These are phyloP conservation scores for Westerdykella ornata DNA, from an alignment of 2,329 filamentous ascomycete species.

Conservation along the genomic window DNA sequence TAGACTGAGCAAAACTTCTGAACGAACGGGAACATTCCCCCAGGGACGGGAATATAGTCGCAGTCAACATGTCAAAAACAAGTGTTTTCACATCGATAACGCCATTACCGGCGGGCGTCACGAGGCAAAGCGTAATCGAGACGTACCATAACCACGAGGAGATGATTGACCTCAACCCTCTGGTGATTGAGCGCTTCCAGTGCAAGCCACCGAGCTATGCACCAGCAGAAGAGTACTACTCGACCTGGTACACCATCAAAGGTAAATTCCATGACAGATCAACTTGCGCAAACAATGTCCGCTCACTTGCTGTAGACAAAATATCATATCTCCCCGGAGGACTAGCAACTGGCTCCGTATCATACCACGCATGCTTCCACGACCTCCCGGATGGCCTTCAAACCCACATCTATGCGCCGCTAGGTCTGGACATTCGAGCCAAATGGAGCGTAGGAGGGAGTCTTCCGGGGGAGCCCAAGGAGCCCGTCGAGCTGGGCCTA, in stretches of 20 bases:
- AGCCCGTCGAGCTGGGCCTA: slow-evolving; percentile 60
- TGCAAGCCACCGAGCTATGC: slow-evolving; percentile 63
- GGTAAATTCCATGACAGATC: slow-evolving; percentile 15
- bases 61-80: slow-evolving; percentile 57
- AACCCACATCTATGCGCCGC: slow-evolving; percentile 77
- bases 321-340: slow-evolving; percentile 68
- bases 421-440: slow-evolving; percentile 70
- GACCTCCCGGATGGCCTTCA: slow-evolving; percentile 66
- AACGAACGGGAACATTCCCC: not conserved
- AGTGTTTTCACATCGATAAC: slow-evolving; percentile 71
- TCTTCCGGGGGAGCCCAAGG: slow-evolving; percentile 61
- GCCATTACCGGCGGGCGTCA: slow-evolving; percentile 62
- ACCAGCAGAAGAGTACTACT: slow-evolving; percentile 62
- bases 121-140: slow-evolving; percentile 62
- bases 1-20: too few relatives aligned
- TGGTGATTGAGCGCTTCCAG: slow-evolving; percentile 64
- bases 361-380: slow-evolving; percentile 75
- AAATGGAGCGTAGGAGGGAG: slow-evolving; percentile 72
- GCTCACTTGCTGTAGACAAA: slow-evolving; percentile 47
- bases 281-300: slow-evolving; percentile 3
- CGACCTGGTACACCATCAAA: slow-evolving; percentile 61
- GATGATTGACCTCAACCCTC: slow-evolving; percentile 84
- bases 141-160: slow-evolving; percentile 71
- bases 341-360: slow-evolving; percentile 58
- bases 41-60: slow-evolving; percentile 1